These are phyloP conservation scores for Babesia bigemina DNA, from an alignment of 169 alveolate species.

Conservation along the genomic window DNA sequence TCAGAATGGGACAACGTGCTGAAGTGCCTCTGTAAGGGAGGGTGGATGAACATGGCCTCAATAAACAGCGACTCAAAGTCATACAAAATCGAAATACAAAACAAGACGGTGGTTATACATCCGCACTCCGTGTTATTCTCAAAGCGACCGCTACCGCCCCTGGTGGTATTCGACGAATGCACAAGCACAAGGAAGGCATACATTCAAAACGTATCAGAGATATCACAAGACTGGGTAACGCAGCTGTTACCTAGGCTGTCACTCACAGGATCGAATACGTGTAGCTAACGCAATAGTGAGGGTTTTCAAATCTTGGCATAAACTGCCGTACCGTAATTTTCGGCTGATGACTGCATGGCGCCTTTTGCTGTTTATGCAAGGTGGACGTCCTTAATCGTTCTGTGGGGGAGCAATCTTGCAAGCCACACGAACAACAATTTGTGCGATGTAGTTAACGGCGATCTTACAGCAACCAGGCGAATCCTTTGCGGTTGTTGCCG, in stretches of 20 bases:
- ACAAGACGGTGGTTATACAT: constrained; percentile 37
- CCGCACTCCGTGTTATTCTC: constrained; percentile 62
- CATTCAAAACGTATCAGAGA: constrained; percentile 57
- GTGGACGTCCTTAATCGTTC: not conserved
- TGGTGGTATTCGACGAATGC: constrained; percentile 61
- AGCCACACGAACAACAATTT: too few relatives aligned
- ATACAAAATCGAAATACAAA: constrained; percentile 40
- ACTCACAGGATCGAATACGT: not conserved
- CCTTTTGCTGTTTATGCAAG: not conserved
- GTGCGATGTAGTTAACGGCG: too few relatives aligned
- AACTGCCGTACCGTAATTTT: constrained; percentile 4
- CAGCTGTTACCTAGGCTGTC: constrained; percentile 32
- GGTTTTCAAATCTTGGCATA: not conserved
- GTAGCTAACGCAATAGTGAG: not conserved
- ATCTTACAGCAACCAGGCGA: too few relatives aligned
- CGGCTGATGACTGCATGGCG: not conserved
- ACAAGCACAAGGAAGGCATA: constrained; percentile 45
- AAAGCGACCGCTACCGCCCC: constrained; percentile 44
- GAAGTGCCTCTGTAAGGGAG: constrained; percentile 44
- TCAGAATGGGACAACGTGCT: constrained; percentile 65
- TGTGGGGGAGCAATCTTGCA: not conserved
- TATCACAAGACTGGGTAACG: constrained; percentile 58
- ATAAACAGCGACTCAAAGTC: constrained; percentile 32
- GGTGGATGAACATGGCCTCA: constrained; percentile 61
- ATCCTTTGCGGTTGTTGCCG: too few relatives aligned